Conservation (phyloP, 2,329 filamentous ascomycete species). For the Aspergillus vadensis region DNA sequence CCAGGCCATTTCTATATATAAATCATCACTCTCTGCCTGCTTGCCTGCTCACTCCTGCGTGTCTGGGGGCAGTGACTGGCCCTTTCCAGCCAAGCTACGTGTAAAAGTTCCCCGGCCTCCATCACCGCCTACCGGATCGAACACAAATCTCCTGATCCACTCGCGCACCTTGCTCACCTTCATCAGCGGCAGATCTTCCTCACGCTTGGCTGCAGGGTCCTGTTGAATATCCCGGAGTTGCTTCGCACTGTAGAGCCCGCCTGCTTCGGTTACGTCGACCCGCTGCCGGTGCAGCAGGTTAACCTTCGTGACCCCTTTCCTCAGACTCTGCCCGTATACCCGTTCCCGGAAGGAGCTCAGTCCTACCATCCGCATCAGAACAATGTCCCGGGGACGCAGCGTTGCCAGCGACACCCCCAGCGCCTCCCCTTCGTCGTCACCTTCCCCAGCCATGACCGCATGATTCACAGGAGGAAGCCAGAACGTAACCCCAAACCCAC, state of each 20-base stretch:
- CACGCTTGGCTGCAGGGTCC: conserved; percentile 22
- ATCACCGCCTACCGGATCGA: conserved; percentile 35
- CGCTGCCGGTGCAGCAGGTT: conserved; percentile 64
- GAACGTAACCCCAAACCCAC: conserved; percentile 79
- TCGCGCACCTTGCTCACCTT: conserved; percentile 70
- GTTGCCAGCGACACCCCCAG: conserved; percentile 46
- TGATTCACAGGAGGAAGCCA: conserved; percentile 63
- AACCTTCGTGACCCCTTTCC: conserved; percentile 68
- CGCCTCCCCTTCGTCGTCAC: conserved; percentile 23
- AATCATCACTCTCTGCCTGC: neutral
- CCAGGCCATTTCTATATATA: neutral
- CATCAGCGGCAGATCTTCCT: conserved; percentile 55
- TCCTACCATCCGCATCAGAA: conserved; percentile 78
- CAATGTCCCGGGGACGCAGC: conserved; percentile 71
- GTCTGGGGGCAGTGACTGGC: conserved; percentile 39
- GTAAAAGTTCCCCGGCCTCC: neutral
- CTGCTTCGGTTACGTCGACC: conserved; percentile 54
- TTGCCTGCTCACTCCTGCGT: conserved; percentile 24
- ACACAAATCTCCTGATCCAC: conserved; percentile 74
- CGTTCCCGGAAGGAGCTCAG: conserved; percentile 72
- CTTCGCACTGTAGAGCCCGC: conserved; percentile 59
- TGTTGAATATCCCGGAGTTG: conserved; percentile 43
- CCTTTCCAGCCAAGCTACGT: conserved; percentile 3
- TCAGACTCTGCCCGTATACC: conserved; percentile 83
- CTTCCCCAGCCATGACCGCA: conserved; percentile 1